Evolutionary conservation across 2,329 filamentous ascomycete species (phyloP).

Genomic region (Myriangium duriaei): DNA sequence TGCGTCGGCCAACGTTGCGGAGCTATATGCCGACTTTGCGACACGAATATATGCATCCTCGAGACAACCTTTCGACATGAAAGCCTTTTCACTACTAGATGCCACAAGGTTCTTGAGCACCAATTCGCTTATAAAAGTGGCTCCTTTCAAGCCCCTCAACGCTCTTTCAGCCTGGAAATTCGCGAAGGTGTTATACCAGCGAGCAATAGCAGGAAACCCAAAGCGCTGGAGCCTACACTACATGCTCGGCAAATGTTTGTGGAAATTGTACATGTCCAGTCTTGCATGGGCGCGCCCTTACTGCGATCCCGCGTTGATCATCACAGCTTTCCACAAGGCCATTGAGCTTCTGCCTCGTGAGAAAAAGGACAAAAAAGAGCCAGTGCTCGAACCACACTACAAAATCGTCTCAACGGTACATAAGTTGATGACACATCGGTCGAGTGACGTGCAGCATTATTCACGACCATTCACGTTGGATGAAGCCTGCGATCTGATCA

Average conservation of each 20-base stretch:
- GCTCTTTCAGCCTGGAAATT: constrained; percentile 53
- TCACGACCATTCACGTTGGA: constrained; percentile 32
- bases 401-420: constrained; percentile 73
- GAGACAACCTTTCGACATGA: constrained; percentile 55
- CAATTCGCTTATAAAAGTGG: constrained; percentile 44
- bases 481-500: constrained; percentile 29
- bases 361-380: constrained; percentile 53
- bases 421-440: constrained; percentile 54
- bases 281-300: not conserved
- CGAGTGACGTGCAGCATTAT: constrained; percentile 26
- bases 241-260: constrained; percentile 58
- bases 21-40: constrained; percentile 57
- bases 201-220: constrained; percentile 45
- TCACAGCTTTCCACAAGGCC: constrained; percentile 27
- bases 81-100: constrained; percentile 50
- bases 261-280: constrained; percentile 51
- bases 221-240: constrained; percentile 56
- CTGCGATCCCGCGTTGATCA: not conserved
- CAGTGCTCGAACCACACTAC: constrained; percentile 82
- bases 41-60: constrained; percentile 57
- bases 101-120: constrained; percentile 49
- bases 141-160: constrained; percentile 46
- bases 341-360: constrained; percentile 45
- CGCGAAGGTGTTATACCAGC: constrained; percentile 47
- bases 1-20: constrained; percentile 45